Evolutionary conservation across 768 basidiomycete genomes (phyloP).

Genomic region (Goffeauzyma gilvescens): DNA sequence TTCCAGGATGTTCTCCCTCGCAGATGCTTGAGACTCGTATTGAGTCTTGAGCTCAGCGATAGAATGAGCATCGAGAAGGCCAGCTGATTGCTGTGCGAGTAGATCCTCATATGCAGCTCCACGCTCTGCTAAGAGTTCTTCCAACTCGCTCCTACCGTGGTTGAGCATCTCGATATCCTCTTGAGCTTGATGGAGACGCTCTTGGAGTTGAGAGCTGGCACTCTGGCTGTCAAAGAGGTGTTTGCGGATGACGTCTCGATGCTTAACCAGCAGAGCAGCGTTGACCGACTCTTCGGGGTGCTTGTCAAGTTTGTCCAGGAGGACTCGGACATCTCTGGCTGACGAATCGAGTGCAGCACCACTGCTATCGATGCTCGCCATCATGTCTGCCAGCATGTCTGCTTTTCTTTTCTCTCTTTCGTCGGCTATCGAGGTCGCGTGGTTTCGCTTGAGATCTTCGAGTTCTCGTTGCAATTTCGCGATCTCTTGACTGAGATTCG

Average conservation of each 20-base stretch:
- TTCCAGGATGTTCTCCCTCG: constrained; percentile 73
- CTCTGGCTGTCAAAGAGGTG: constrained; percentile 78
- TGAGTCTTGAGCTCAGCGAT: constrained; percentile 87
- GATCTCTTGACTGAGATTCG: constrained; percentile 51
- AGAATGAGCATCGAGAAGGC: constrained; percentile 40
- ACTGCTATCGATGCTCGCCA: constrained; percentile 95
- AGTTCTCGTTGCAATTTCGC: constrained; percentile 38
- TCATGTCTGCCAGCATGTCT: constrained; percentile 98
- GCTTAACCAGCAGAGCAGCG: too few relatives aligned
- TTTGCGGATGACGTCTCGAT: constrained; percentile 60
- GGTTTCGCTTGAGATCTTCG: constrained; percentile 68
- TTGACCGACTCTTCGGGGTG: too few relatives aligned
- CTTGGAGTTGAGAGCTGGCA: constrained; percentile 68
- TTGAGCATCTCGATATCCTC: constrained; percentile 77
- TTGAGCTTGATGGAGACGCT: constrained; percentile 68
- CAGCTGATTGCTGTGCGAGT: constrained; percentile 31
- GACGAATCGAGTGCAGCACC: constrained; percentile 25
- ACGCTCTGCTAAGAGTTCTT: constrained; percentile 54
- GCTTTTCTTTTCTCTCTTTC: constrained; percentile 98
- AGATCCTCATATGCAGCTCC: constrained; percentile 95
- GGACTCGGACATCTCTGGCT: neutral
- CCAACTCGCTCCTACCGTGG: constrained; percentile 69
- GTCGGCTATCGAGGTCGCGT: constrained; percentile 71
- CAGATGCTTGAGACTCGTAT: constrained; percentile 79
- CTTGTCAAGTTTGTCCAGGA: neutral